These are phyloP conservation scores for Nadsonia commutata DNA, from an alignment of 1,139 yeast genomes.

Conservation along the genomic window DNA sequence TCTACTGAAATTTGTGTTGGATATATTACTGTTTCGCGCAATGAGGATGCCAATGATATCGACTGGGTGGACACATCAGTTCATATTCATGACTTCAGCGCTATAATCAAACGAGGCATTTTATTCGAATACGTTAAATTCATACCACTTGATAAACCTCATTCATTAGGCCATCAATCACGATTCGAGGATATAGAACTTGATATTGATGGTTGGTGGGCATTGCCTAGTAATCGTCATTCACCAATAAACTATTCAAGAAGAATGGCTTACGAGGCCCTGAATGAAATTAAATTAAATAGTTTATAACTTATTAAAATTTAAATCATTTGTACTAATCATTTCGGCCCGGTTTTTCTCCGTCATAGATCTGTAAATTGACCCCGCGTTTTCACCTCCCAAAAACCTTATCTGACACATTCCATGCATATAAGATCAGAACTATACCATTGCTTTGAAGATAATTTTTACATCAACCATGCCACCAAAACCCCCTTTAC, in stretches of 20 bases:
- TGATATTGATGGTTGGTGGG: not conserved
- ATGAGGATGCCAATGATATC: not conserved
- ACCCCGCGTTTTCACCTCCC: too few relatives aligned
- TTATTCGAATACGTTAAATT: not conserved
- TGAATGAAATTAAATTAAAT: not conserved
- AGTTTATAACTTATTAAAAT: too few relatives aligned
- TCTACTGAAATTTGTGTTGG: not conserved
- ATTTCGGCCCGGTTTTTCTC: too few relatives aligned
- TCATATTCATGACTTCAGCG: not conserved
- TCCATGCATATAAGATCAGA: too few relatives aligned
- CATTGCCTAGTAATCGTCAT: not conserved
- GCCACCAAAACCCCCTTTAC: not conserved
- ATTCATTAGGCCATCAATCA: not conserved
- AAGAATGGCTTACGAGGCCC: not conserved
- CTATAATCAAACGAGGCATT: not conserved
- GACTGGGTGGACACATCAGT: not conserved
- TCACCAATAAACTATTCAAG: not conserved
- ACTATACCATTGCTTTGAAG: too few relatives aligned
- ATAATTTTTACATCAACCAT: too few relatives aligned
- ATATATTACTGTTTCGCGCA: not conserved
- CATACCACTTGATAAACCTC: not conserved
- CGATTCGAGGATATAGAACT: not conserved
- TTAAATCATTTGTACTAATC: too few relatives aligned
- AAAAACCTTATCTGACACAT: too few relatives aligned
- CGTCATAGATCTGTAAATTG: too few relatives aligned